Conservation (phyloP, 176 grass and related monocot genomes). For the Triticum timopheevii region DNA sequence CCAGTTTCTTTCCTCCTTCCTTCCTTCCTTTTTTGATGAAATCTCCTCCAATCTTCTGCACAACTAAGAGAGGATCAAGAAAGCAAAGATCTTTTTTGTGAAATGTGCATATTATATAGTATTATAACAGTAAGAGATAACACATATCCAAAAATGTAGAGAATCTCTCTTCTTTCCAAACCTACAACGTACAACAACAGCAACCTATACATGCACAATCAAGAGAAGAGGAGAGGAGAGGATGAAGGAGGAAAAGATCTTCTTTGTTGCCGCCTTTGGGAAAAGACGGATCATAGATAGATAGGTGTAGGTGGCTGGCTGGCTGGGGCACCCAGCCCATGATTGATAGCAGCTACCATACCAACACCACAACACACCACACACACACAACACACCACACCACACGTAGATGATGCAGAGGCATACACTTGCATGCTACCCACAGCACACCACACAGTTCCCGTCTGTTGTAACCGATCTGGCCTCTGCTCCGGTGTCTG, state of each 20-base stretch:
- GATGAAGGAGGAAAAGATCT: neutral
- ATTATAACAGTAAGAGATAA: neutral
- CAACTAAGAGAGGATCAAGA: no score
- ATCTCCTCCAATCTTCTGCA: neutral
- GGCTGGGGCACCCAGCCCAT: neutral
- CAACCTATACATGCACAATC: neutral
- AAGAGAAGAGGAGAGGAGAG: neutral
- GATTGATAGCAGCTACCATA: neutral
- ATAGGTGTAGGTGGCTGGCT: neutral
- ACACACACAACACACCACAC: no score
- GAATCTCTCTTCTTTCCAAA: neutral
- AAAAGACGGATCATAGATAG: neutral
- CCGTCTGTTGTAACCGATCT: neutral
- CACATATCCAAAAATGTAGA: neutral
- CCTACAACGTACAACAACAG: neutral
- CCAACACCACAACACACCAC: no score
- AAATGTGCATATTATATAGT: no score
- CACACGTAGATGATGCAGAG: no score
- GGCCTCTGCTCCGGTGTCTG: no score
- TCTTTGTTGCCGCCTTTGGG: slow-evolving; percentile 1
- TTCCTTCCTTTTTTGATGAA: neutral
- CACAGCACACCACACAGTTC: neutral
- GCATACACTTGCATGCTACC: slow-evolving; percentile 29
- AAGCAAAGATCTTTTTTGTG: no score
- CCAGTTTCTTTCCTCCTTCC: no score